Percentiles rank a stretch among this genome's conserved stretches.
Evolutionary conservation across 257 asterid genomes (phyloP).

Genomic region (Plantago ovata): DNA sequence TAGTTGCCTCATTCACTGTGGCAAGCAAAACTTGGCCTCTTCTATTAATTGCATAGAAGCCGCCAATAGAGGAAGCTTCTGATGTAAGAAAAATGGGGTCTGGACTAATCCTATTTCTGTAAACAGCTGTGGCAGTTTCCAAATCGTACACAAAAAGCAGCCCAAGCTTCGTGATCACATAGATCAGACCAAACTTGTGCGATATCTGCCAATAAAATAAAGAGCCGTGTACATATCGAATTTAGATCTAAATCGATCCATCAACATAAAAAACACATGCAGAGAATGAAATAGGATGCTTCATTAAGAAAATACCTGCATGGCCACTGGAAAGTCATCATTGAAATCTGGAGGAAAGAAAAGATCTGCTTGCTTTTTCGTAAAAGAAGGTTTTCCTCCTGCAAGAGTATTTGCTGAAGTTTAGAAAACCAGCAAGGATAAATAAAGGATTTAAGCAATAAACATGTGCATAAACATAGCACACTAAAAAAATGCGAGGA

Average conservation of each 20-base stretch:
- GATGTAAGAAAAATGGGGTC: slow-evolving; percentile 94
- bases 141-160: slow-evolving; percentile 96
- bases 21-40: slow-evolving; percentile 97
- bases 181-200: slow-evolving; percentile 82
- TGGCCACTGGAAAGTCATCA: slow-evolving; percentile 97
- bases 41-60: slow-evolving; percentile 95
- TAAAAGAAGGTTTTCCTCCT: slow-evolving; percentile 97
- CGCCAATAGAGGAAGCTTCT: slow-evolving; percentile 93
- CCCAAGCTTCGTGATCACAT: slow-evolving; percentile 97
- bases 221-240: slow-evolving; percentile 10
- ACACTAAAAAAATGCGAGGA: neutral
- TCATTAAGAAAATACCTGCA: slow-evolving; percentile 68
- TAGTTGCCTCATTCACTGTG: slow-evolving; percentile 88
- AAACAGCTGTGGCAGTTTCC: slow-evolving; percentile 93
- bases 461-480: slow-evolving; percentile 12
- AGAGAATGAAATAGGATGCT: slow-evolving; percentile 4
- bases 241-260: slow-evolving; percentile 16
- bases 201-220: slow-evolving; percentile 63
- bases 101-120: slow-evolving; percentile 97
- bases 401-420: slow-evolving; percentile 20
- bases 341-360: slow-evolving; percentile 97
- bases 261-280: slow-evolving; percentile 7
- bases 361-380: slow-evolving; percentile 97
- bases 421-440: slow-evolving; percentile 17
- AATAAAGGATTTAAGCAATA: neutral